Conservation (phyloP, 371 early-diverging fungal species). For the Coemansia sp. region DNA sequence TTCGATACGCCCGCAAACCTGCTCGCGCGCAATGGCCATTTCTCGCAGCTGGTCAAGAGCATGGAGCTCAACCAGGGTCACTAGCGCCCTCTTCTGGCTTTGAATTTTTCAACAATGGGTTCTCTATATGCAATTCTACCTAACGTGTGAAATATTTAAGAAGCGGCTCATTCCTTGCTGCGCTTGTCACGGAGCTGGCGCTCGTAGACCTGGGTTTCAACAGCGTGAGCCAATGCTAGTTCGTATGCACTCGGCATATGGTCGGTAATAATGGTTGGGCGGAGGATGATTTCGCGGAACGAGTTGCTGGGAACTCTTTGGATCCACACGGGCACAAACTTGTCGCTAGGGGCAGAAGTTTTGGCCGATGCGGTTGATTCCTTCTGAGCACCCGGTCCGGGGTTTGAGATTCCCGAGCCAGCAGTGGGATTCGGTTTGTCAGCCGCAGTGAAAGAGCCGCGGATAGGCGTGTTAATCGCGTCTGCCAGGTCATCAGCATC, state of each 20-base stretch:
- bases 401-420: too few species aligned
- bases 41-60: too few species aligned
- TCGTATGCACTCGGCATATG: constrained; percentile 54
- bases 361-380: not conserved
- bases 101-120: too few species aligned
- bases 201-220: constrained; percentile 49
- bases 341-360: constrained; percentile 10
- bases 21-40: too few species aligned
- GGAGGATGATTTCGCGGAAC: constrained; percentile 45
- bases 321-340: constrained; percentile 45
- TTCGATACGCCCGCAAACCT: too few species aligned
- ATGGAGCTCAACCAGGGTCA: too few species aligned
- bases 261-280: constrained; percentile 47
- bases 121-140: too few species aligned
- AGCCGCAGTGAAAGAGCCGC: not conserved
- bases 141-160: too few species aligned
- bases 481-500: constrained; percentile 40
- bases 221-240: constrained; percentile 49
- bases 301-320: constrained; percentile 28
- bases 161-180: not conserved
- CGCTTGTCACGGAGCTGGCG: constrained; percentile 27
- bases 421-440: not conserved
- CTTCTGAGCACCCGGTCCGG: not conserved
- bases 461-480: constrained; percentile 38
- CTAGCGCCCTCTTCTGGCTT: too few species aligned